phyloP scores from a whole-genome alignment of 2,329 filamentous ascomycete species.

The Colletotrichum sp. region DNA sequence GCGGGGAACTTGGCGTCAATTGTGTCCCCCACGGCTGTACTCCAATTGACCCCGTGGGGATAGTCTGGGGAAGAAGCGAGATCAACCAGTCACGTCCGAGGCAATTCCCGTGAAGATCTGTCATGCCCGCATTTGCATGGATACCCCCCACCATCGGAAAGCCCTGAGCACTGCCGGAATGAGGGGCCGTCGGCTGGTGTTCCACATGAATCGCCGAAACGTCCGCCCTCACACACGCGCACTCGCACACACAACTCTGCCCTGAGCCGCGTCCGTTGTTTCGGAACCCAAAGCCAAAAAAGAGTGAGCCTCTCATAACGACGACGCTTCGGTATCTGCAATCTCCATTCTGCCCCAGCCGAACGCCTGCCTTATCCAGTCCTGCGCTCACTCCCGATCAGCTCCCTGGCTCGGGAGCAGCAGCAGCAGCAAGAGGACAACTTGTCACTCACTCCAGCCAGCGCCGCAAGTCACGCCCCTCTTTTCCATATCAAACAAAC shows the following conservation, averaged over 20 bases:
- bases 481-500: neutral
- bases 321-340: slow-evolving; percentile 2
- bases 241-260: neutral
- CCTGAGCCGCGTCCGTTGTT: neutral
- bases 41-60: neutral
- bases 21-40: neutral
- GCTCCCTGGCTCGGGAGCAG: neutral
- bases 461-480: neutral
- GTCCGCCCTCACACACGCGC: neutral
- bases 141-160: neutral
- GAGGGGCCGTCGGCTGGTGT: slow-evolving; percentile 1
- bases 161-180: neutral
- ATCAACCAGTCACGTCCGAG: neutral
- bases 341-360: neutral
- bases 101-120: neutral
- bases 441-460: neutral
- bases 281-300: neutral
- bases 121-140: neutral
- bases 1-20: neutral
- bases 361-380: neutral
- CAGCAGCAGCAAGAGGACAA: neutral
- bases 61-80: neutral
- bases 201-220: neutral
- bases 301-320: neutral
- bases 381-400: neutral